Conservation (phyloP, 2,329 filamentous ascomycete genomes). For the Colletotrichum lupini region DNA sequence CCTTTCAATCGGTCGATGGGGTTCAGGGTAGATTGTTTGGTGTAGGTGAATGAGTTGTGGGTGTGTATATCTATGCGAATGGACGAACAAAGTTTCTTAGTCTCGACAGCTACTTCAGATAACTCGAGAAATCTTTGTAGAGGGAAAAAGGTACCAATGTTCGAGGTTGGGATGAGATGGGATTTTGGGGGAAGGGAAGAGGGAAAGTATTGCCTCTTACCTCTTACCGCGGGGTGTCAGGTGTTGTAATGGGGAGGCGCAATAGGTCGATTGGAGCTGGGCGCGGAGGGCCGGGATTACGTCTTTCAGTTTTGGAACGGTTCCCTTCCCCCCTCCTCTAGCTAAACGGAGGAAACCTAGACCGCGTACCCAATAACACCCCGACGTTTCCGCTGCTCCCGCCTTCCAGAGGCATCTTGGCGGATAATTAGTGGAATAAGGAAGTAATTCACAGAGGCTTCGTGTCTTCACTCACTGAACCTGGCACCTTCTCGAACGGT, state of each 20-base stretch:
- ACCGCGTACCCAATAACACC: not conserved
- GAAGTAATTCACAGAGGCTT: slow-evolving; percentile 10
- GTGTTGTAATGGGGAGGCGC: slow-evolving; percentile 24
- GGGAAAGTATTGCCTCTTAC: slow-evolving; percentile 2
- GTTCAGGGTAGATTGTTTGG: not conserved
- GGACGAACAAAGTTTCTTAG: slow-evolving; percentile 1
- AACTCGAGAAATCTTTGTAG: not conserved
- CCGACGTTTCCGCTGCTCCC: slow-evolving; percentile 5
- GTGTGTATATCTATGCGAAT: not conserved
- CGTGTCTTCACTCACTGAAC: not conserved
- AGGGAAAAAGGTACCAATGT: not conserved
- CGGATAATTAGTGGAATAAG: not conserved
- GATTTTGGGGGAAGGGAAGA: not conserved
- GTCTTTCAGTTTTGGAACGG: slow-evolving; percentile 11
- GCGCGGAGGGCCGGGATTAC: slow-evolving; percentile 28
- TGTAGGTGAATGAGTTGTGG: not conserved
- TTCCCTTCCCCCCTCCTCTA: not conserved
- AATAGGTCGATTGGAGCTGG: slow-evolving; percentile 11
- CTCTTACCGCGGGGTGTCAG: slow-evolving; percentile 12
- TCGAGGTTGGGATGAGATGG: not conserved
- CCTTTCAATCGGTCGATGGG: not conserved
- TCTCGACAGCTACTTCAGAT: not conserved
- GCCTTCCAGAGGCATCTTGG: not conserved
- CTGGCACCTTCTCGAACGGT: not conserved
- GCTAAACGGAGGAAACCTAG: not conserved